These are phyloP conservation scores for Camptophora hylomeconis DNA, from an alignment of 2,329 filamentous ascomycete genomes.

Conservation along the genomic window DNA sequence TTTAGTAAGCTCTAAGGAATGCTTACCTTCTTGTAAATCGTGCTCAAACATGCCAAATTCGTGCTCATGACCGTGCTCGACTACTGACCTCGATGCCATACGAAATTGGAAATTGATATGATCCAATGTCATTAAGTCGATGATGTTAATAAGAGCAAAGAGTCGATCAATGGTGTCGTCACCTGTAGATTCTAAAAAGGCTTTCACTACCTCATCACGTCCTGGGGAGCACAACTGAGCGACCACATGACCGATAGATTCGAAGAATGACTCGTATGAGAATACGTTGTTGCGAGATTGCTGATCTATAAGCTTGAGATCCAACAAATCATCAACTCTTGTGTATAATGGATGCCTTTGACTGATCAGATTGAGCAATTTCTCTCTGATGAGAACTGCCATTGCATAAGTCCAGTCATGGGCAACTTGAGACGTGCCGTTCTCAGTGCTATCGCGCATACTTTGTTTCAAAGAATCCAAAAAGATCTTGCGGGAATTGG, in stretches of 20 bases:
- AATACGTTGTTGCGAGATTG: conserved; percentile 49
- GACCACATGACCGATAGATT: conserved; percentile 48
- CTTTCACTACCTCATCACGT: conserved; percentile 46
- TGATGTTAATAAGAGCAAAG: conserved; percentile 48
- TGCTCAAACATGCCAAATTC: conserved; percentile 46
- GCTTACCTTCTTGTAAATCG: conserved; percentile 38
- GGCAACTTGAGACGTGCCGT: conserved; percentile 42
- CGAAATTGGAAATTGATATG: conserved; percentile 54
- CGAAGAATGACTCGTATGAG: conserved; percentile 49
- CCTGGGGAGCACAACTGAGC: conserved; percentile 54
- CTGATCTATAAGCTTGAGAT: conserved; percentile 43
- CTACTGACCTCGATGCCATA: conserved; percentile 45
- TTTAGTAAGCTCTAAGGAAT: conserved; percentile 39
- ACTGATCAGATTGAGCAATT: conserved; percentile 45
- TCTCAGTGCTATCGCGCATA: conserved; percentile 45
- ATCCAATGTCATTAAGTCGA: conserved; percentile 49
- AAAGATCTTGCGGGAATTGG: conserved; percentile 39
- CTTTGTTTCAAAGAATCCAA: conserved; percentile 35
- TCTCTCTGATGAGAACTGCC: conserved; percentile 51
- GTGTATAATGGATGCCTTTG: conserved; percentile 49
- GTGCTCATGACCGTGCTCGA: conserved; percentile 48
- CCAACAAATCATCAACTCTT: conserved; percentile 47
- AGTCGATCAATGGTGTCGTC: conserved; percentile 49
- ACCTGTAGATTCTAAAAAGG: conserved; percentile 35
- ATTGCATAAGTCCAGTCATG: conserved; percentile 51